Evolutionary conservation across 306 rosid species (phyloP).

Genomic region (Fagus crenata): DNA sequence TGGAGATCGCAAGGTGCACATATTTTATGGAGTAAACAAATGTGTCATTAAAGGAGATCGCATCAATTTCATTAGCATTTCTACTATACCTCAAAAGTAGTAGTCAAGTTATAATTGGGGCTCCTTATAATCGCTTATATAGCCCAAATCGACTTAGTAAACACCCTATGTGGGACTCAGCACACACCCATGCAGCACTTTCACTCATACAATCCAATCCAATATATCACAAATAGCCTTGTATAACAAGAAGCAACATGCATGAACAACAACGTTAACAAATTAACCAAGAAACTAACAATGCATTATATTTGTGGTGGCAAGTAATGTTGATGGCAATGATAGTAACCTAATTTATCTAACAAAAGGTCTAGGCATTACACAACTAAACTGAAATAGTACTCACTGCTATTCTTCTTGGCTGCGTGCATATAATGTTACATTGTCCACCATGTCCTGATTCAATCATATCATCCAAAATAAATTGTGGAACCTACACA

Average conservation of each 20-base stretch:
- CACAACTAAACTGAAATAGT: slow-evolving; percentile 14
- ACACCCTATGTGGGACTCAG: no score
- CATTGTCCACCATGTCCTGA: slow-evolving; percentile 75
- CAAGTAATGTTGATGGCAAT: neutral
- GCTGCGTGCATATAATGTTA: slow-evolving; percentile 91
- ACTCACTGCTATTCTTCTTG: slow-evolving; percentile 95
- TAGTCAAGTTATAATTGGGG: no score
- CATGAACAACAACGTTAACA: neutral
- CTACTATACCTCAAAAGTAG: no score
- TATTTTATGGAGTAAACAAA: no score
- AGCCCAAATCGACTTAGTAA: no score
- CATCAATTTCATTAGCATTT: no score
- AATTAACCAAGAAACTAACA: neutral
- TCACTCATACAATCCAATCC: no score
- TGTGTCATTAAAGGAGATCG: no score
- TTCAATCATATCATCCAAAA: slow-evolving; percentile 89
- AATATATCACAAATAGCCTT: neutral
- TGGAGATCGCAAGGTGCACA: no score
- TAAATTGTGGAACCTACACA: slow-evolving; percentile 87
- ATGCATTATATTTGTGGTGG: neutral
- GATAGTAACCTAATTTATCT: neutral
- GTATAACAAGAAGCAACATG: neutral
- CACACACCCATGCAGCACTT: no score
- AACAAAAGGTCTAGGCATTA: neutral
- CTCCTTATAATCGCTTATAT: no score